Conservation (phyloP, 2,329 filamentous ascomycete species). For the Beauveria sp. region DNA sequence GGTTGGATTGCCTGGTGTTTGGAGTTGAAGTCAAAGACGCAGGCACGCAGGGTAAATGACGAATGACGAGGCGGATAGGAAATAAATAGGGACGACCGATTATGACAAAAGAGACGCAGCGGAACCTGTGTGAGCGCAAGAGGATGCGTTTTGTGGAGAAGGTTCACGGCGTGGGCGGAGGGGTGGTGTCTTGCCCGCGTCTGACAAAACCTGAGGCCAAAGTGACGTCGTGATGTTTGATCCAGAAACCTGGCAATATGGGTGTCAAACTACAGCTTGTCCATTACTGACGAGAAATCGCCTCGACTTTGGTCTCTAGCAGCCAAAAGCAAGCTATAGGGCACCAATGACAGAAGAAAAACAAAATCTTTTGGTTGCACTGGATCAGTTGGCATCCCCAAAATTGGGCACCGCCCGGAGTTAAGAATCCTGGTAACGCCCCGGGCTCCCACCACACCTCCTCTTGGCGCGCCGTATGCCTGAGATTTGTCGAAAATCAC, state of each 20-base stretch:
- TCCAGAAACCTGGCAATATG: background rate
- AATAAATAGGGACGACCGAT: background rate
- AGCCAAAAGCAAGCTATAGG: background rate
- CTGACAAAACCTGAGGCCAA: background rate
- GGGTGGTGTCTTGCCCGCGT: background rate
- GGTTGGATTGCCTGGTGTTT: background rate
- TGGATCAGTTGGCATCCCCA: too few species aligned
- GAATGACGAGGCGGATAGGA: background rate
- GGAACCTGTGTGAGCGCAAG: background rate
- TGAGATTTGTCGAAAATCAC: too few species aligned
- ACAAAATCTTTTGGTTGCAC: too few species aligned
- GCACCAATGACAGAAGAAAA: background rate
- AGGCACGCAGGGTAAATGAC: background rate
- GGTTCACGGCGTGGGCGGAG: background rate
- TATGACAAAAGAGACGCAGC: background rate
- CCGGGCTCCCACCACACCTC: too few species aligned
- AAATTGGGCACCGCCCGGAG: too few species aligned
- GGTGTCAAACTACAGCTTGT: background rate
- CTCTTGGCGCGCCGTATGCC: too few species aligned
- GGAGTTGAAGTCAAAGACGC: too few species aligned
- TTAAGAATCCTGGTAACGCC: too few species aligned
- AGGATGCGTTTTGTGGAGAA: slow-evolving; percentile 2
- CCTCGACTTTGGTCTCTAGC: too few species aligned
- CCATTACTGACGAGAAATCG: background rate
- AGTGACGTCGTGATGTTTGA: background rate